A percentile compares a stretch with the other conserved stretches of the same genome.
phyloP scores from a whole-genome alignment of 2,329 filamentous ascomycete species.

The Trichoderma guizhouense region DNA sequence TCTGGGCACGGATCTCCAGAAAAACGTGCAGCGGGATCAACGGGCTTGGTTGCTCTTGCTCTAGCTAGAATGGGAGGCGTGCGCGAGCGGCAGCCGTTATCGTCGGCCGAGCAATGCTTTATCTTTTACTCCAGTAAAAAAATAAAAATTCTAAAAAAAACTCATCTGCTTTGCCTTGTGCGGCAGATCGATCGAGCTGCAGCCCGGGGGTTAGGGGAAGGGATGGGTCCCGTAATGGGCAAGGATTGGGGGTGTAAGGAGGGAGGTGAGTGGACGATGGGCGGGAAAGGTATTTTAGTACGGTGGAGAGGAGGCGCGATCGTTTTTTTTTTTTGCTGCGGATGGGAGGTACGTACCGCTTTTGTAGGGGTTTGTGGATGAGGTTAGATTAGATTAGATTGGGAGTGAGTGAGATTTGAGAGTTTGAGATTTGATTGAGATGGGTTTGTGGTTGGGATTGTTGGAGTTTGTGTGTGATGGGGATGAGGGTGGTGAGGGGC shows the following conservation, averaged over 20 bases:
- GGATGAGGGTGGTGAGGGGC: background rate
- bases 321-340: background rate
- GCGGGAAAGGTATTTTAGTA: background rate
- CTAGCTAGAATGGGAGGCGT: background rate
- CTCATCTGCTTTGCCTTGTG: background rate
- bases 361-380: background rate
- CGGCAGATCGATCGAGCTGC: background rate
- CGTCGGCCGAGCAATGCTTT: background rate
- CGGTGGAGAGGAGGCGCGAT: background rate
- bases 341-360: background rate
- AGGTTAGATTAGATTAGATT: background rate
- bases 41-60: background rate
- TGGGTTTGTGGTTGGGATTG: background rate
- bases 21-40: slow-evolving; percentile 4
- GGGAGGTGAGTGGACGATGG: background rate
- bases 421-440: background rate
- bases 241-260: background rate
- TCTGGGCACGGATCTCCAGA: slow-evolving; percentile 1
- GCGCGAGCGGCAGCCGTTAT: background rate
- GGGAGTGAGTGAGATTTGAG: background rate
- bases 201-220: background rate
- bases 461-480: background rate
- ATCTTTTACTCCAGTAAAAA: background rate
- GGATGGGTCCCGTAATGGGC: background rate
- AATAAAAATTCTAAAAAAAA: background rate